phyloP scores from a whole-genome alignment of 768 basidiomycete species.

The Amanita subjunquillea region DNA sequence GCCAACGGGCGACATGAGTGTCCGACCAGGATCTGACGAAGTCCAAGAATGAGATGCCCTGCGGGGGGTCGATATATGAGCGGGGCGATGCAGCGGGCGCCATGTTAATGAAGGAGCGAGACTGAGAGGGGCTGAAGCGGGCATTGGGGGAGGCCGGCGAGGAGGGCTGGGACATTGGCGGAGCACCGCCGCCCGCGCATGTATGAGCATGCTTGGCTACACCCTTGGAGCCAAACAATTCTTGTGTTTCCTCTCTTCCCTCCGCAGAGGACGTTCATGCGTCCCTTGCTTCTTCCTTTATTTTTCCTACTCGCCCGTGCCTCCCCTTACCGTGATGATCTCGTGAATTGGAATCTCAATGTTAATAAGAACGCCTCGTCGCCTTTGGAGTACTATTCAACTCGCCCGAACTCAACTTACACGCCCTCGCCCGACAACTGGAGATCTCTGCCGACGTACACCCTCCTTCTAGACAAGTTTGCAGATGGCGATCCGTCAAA shows the following conservation, averaged over 20 bases:
- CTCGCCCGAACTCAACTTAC: conserved; percentile 56
- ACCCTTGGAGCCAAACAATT: conserved; percentile 11
- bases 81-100: conserved; percentile 24
- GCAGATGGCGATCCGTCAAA: conserved; percentile 89
- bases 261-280: conserved; percentile 22
- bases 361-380: conserved; percentile 59
- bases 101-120: conserved; percentile 25
- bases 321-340: conserved; percentile 59
- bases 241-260: conserved; percentile 7
- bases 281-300: conserved; percentile 30
- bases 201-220: conserved; percentile 6
- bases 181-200: conserved; percentile 17
- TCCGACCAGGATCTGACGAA: conserved; percentile 69
- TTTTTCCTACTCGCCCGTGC: conserved; percentile 31
- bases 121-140: conserved; percentile 19
- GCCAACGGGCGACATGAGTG: conserved; percentile 64
- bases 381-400: conserved; percentile 54
- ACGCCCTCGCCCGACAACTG: conserved; percentile 78
- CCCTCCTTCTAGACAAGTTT: conserved; percentile 84
- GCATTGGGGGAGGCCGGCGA: conserved; percentile 34
- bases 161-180: conserved; percentile 19
- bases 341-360: conserved; percentile 72
- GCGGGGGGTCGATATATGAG: conserved; percentile 41
- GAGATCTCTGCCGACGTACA: conserved; percentile 74
- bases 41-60: conserved; percentile 47